Evolutionary conservation across 2,329 filamentous ascomycete species (phyloP).

Genomic region (Cladobotryum mycophilum): DNA sequence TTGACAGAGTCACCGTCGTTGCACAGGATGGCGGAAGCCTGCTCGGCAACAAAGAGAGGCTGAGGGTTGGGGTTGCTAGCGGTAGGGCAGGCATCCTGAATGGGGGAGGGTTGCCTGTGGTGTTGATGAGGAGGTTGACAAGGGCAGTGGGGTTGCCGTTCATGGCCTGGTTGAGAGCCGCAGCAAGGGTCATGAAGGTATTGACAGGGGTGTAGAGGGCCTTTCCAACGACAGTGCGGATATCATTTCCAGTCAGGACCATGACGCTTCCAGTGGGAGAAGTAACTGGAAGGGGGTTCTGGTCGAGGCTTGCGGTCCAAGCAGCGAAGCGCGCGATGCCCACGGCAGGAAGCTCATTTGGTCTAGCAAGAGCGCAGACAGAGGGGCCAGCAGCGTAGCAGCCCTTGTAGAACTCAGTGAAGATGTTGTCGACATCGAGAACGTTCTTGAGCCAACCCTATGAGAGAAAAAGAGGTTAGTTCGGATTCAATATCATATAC

Average conservation of each 20-base stretch:
- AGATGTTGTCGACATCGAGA: slow-evolving; percentile 29
- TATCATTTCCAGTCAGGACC: not conserved
- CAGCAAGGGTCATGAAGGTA: not conserved
- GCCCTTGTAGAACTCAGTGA: slow-evolving; percentile 27
- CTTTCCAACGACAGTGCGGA: not conserved
- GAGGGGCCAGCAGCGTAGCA: slow-evolving; percentile 26
- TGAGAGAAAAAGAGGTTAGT: slow-evolving; percentile 8
- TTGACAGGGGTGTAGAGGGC: not conserved
- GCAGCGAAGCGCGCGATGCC: not conserved
- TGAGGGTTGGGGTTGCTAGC: not conserved
- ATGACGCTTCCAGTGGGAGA: not conserved
- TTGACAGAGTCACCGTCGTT: no score
- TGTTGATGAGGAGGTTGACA: not conserved
- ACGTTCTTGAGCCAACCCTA: slow-evolving; percentile 29
- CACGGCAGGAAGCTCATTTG: not conserved
- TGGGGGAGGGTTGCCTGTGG: not conserved
- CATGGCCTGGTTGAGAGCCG: not conserved
- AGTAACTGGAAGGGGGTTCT: not conserved
- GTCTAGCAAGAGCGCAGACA: slow-evolving; percentile 22
- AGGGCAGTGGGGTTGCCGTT: not conserved
- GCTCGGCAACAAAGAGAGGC: no score
- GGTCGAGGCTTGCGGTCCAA: not conserved
- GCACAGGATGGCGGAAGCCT: no score
- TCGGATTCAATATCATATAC: no score
- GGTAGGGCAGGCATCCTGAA: not conserved